Evolutionary conservation across 2,329 filamentous ascomycete genomes (phyloP), one percentile per base, ranked within the genome.

Genomic region (Lasiodiplodia hormozganensis): DNA sequence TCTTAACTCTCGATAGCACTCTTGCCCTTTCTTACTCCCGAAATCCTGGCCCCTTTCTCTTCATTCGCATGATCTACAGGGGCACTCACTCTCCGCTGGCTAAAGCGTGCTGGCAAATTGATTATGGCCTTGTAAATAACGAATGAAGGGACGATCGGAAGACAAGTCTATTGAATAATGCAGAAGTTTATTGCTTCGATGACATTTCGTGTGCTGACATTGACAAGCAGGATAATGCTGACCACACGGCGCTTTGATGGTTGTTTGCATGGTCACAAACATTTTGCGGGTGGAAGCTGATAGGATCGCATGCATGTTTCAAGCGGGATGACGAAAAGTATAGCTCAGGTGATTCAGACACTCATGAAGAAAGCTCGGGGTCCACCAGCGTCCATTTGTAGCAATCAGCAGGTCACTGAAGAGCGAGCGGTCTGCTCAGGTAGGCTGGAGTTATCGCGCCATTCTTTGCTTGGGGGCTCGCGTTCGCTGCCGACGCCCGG

Each of bases 51-150:
- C 34, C 66, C 57, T 68, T 38, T 52, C 66, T 68, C 66, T 62
- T 68, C 66, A 52, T 68, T 68, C 66, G 65, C 56, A 62, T 68
- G 43, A 51, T 68, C 66, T 68, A 62, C 66, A 68, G 57, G 65
- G 66, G 66, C 66, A 62, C 57, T 68, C 66, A 62, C 66, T 62
- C 66, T 68, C 66, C 66, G 57, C 62, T 57, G 43, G 66, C 56
- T 25, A 34, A 25, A 49, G 47, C 51, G 57, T 38, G 66, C 66
- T 62, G 66, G 34, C 66, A 68, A 68, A 62, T 51, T 62, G 57
- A 53, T 68, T 58, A 62, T 68, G 56, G 56, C 66, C 66, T 68
- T 58, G 56, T 62, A 62, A 68, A 62, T 62, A 68, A 68, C 56
- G 66, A 68, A 68, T 68, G 66, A 62, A 68, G 62, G 66, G 47